These are phyloP conservation scores for Metarhizium brunneum DNA, from an alignment of 2,329 filamentous ascomycete species.

Conservation along the genomic window DNA sequence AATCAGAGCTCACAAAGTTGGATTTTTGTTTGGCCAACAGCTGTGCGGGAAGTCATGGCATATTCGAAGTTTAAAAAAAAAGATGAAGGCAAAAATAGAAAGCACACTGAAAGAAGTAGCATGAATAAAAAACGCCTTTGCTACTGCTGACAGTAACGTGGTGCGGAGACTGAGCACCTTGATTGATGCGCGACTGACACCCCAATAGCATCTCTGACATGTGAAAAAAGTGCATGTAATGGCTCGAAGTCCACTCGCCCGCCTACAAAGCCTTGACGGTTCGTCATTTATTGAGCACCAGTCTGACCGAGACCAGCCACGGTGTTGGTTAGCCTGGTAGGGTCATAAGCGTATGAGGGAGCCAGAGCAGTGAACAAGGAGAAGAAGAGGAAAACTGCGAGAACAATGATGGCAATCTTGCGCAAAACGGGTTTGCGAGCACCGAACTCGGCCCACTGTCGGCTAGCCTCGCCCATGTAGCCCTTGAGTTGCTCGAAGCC, in stretches of 20 bases:
- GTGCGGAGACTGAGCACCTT: not conserved
- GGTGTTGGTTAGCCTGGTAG: constrained; percentile 37
- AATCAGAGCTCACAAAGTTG: not conserved
- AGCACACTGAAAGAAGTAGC: not conserved
- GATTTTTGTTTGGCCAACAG: not conserved
- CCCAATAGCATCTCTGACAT: not conserved
- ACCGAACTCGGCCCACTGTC: constrained; percentile 82
- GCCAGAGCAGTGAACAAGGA: constrained; percentile 60
- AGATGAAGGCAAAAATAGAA: constrained; percentile 7
- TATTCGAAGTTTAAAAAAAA: constrained; percentile 11
- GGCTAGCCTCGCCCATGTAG: constrained; percentile 61
- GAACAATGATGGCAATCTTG: constrained; percentile 63
- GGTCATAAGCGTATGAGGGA: constrained; percentile 49
- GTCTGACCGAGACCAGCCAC: constrained; percentile 39
- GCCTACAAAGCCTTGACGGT: no score
- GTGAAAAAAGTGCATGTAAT: not conserved
- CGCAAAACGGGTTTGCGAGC: constrained; percentile 66
- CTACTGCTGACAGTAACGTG: not conserved
- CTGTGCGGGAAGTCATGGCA: constrained; percentile 12
- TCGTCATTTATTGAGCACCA: constrained; percentile 6
- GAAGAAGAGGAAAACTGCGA: constrained; percentile 56
- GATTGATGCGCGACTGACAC: not conserved
- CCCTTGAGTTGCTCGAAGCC: constrained; percentile 76
- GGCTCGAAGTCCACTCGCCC: no score
- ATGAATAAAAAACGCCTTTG: not conserved